These are phyloP conservation scores for Lolium multiflorum DNA, from an alignment of 176 grass and related monocot genomes.

Conservation along the genomic window DNA sequence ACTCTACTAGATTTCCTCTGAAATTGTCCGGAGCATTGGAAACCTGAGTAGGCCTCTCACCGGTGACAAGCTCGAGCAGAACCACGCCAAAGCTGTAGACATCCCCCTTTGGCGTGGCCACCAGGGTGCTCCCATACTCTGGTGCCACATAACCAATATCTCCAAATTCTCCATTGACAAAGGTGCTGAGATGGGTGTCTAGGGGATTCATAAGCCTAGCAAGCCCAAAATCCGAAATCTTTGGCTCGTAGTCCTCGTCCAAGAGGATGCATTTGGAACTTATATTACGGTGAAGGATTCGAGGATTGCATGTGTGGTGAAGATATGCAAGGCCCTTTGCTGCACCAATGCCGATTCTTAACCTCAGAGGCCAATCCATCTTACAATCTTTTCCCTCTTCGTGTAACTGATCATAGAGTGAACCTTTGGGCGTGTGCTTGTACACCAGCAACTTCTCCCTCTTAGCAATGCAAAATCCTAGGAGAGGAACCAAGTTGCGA, in stretches of 20 bases:
- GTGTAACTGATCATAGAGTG: conserved; percentile 77
- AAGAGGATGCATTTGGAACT: conserved; percentile 93
- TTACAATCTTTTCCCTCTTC: conserved; percentile 32
- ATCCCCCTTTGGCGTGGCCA: conserved; percentile 83
- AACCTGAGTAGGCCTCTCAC: conserved; percentile 81
- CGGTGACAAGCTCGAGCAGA: conserved; percentile 78
- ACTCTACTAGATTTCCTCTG: conserved; percentile 79
- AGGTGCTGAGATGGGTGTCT: conserved; percentile 94
- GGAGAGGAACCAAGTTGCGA: conserved; percentile 78
- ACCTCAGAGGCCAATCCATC: conserved; percentile 75
- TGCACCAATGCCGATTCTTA: conserved; percentile 77
- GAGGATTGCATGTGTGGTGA: conserved; percentile 91
- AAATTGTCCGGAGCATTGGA: conserved; percentile 76
- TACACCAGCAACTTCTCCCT: conserved; percentile 86
- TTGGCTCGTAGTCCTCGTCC: conserved; percentile 76
- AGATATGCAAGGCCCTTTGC: conserved; percentile 88
- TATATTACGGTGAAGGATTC: conserved; percentile 90
- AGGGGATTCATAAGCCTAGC: conserved; percentile 93
- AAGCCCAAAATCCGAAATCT: conserved; percentile 90
- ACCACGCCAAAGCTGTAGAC: conserved; percentile 86
- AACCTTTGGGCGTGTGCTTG: conserved; percentile 77
- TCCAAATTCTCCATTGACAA: conserved; percentile 87
- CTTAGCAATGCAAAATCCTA: conserved; percentile 85
- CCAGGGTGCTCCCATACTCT: conserved; percentile 71
- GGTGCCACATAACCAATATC: conserved; percentile 89